Evolutionary conservation across 305 asterid genomes (phyloP).

Genomic region (Fraxinus nigra): DNA sequence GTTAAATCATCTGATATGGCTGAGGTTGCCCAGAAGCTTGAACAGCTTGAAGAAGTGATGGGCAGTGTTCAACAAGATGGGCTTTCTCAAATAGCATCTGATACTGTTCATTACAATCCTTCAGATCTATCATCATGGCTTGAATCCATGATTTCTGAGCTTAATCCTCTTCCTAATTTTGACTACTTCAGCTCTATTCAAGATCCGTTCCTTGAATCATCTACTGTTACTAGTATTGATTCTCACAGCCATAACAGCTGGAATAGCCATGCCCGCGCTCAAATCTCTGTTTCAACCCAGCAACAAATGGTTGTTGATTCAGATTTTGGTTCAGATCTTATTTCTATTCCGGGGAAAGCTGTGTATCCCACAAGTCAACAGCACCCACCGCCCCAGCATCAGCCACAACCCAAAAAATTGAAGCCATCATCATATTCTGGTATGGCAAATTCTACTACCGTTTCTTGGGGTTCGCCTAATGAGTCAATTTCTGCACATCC

Average conservation of each 20-base stretch:
- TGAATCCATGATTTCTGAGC: conserved; percentile 66
- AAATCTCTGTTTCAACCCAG: neutral
- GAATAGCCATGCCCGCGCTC: conserved; percentile 3
- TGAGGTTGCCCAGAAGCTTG: conserved; percentile 65
- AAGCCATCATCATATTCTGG: conserved; percentile 28
- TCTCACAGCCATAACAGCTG: conserved; percentile 19
- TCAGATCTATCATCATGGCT: conserved; percentile 84
- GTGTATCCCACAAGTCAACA: conserved; percentile 42
- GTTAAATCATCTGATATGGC: conserved; percentile 67
- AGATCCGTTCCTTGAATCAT: conserved; percentile 45
- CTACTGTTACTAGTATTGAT: conserved; percentile 29
- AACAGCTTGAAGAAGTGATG: conserved; percentile 58
- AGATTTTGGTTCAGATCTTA: conserved; percentile 73
- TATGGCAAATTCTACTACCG: neutral
- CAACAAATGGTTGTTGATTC: conserved; percentile 34
- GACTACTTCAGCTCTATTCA: conserved; percentile 15
- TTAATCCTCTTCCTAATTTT: conserved; percentile 43
- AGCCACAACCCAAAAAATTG: conserved; percentile 48
- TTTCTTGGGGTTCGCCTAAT: conserved; percentile 20
- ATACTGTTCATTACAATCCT: conserved; percentile 70
- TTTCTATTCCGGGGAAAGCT: conserved; percentile 76
- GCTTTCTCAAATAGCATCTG: conserved; percentile 50
- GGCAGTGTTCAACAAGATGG: conserved; percentile 44
- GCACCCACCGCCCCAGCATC: conserved; percentile 9
- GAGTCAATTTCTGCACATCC: conserved; percentile 28